Base-by-base conservation (phyloP, 2,329 filamentous ascomycete genomes). In the Dothideomycetes sp. region DNA sequence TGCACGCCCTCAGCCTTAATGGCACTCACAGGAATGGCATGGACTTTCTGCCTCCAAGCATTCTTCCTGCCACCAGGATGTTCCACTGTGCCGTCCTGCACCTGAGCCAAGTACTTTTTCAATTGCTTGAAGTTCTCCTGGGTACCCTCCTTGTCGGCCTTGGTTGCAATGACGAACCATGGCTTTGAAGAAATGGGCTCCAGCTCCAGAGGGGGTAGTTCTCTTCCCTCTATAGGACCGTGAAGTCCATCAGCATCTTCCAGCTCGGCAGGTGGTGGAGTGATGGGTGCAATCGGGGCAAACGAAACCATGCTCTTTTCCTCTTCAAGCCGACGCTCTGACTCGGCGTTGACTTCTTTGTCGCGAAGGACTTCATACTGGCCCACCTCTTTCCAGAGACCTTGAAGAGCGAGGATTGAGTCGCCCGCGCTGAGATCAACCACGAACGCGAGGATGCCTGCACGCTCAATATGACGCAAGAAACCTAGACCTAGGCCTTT, bases 81-180 rank as follows among this genome's bases (percentile, higher is more conserved):
- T 19, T 70, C 66, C 42, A 72, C 69, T 15, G 65, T 61, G 2
- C 81, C 80, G 1, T 64, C 65, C 37, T 74, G 74, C 17, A 96
- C 71, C 3, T 64, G 65, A 4, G 73, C 68, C 3, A 98, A 62
- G 59, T 95, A 94, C 7, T 63, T 62, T 48, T 78, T 77, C 49
- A 98, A 64, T 37, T 65, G 61, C 27, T 60, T 62, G 57, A 85
- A 98, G 55, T 91, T 93, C 17, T 77, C 73, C 57, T 87, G 75
- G 2, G 91, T 94, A 3, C 73, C 73, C 3, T 79, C 75, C 40
- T 94, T 58, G 57, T 96, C 89, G 1, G 85, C 88, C 62, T 96
- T 96, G 15, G 88, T 95, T 1, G 85, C 89, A 32, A 95, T 79
- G 4, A 95, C 88, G 53, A 94, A 91, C 91, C 91, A 98, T 1